Evolutionary conservation across 2,329 filamentous ascomycete genomes (phyloP).

Genomic region (Xylariaceae sp.): DNA sequence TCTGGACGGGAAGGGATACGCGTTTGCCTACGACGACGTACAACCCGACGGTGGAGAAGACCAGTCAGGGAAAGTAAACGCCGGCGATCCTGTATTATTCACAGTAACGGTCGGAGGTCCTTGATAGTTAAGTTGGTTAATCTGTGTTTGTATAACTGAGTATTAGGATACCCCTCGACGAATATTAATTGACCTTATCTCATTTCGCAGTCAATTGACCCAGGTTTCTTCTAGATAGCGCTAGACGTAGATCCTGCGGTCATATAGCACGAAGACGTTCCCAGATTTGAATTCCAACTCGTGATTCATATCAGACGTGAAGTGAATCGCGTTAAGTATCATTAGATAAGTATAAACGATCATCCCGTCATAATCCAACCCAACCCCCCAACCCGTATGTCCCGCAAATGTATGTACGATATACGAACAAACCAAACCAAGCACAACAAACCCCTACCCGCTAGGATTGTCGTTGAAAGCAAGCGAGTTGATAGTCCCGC

Average conservation of each 20-base stretch:
- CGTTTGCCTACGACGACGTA: slow-evolving; percentile 60
- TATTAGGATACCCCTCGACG: not conserved
- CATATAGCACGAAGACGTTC: too few relatives aligned
- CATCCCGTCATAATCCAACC: not conserved
- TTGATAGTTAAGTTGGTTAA: not conserved
- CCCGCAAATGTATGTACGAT: too few relatives aligned
- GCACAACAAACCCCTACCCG: slow-evolving; percentile 8
- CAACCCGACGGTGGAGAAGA: slow-evolving; percentile 47
- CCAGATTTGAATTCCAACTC: too few relatives aligned
- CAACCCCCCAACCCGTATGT: not conserved
- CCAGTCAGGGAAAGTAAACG: slow-evolving; percentile 53
- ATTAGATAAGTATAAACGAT: too few relatives aligned
- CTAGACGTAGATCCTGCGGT: not conserved
- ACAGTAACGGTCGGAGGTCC: slow-evolving; percentile 49
- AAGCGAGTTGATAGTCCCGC: slow-evolving; percentile 35
- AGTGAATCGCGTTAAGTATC: too few relatives aligned
- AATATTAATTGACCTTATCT: not conserved
- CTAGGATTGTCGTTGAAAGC: slow-evolving; percentile 33
- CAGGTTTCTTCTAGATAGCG: not conserved
- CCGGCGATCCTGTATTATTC: slow-evolving; percentile 45
- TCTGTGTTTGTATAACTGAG: not conserved
- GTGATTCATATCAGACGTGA: too few relatives aligned
- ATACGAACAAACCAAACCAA: too few relatives aligned
- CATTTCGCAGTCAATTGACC: too few relatives aligned
- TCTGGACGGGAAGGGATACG: slow-evolving; percentile 53